These are phyloP conservation scores for Talaromyces rugulosus DNA, from an alignment of 2,329 filamentous ascomycete species.

Conservation along the genomic window DNA sequence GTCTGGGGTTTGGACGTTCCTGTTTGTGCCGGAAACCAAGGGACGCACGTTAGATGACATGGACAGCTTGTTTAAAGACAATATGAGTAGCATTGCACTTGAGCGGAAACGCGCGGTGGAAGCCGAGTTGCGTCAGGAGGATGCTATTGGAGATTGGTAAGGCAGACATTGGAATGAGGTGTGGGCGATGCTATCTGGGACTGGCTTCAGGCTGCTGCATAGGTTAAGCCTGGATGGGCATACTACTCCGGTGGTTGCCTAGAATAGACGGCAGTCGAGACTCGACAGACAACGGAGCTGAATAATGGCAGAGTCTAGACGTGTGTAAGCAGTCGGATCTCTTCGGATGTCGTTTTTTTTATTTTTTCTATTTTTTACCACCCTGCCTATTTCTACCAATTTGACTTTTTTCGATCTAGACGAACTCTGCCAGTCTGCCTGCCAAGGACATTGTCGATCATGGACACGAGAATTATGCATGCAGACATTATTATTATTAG, in stretches of 20 bases:
- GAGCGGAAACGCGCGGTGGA: neutral
- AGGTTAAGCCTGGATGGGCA: neutral
- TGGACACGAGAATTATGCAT: neutral
- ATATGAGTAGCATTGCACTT: slow-evolving; percentile 12
- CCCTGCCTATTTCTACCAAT: no score
- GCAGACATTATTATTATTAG: no score
- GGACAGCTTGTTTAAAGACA: slow-evolving; percentile 28
- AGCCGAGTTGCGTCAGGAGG: neutral
- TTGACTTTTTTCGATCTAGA: no score
- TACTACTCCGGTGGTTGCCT: neutral
- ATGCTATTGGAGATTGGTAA: neutral
- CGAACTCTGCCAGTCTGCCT: neutral
- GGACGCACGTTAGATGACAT: slow-evolving; percentile 51
- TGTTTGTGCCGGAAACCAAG: slow-evolving; percentile 53
- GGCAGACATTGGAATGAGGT: neutral
- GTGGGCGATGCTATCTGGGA: neutral
- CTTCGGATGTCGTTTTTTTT: no score
- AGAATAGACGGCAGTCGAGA: neutral
- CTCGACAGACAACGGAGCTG: neutral
- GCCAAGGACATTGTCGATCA: neutral
- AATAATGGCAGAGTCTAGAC: no score
- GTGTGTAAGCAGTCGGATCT: neutral
- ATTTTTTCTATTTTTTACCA: no score
- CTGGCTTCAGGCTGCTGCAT: neutral
- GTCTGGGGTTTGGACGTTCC: slow-evolving; percentile 44